Evolutionary conservation across 2,329 filamentous ascomycete species (phyloP), one percentile per base, ranked within the genome.

Genomic region (Claviceps monticola): DNA sequence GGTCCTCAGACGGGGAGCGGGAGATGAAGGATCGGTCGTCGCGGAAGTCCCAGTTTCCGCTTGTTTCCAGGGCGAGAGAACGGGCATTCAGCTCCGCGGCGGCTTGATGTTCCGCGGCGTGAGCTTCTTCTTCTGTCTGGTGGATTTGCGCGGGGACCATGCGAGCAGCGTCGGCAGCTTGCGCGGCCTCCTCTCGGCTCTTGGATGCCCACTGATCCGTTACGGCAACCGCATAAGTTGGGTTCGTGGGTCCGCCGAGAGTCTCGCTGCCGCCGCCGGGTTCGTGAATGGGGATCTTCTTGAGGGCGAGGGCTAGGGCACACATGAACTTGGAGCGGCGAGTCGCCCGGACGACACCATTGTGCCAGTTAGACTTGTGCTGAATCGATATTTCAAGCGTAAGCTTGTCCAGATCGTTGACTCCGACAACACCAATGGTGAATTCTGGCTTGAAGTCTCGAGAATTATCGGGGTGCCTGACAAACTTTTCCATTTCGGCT

Each of bases 311-410:
- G 4, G 93, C 83, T 53, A 98, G 74, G 0, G 93, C 93, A 63
- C 90, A 95, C 82, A 97, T 95, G 71, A 98, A 97, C 69, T 95
- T 97, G 65, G 86, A 94, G 55, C 91, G 83, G 50, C 90, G 82
- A 6, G 84, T 78, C 17, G 84, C 83, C 42, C 90, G 85, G 42
- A 96, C 77, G 1, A 79, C 76, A 59, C 95, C 91, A 67, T 96
- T 89, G 59, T 88, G 81, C 86, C 87, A 91, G 70, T 91, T 93
- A 53, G 84, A 88, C 71, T 97, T 97, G 75, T 97, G 89, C 62
- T 85, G 82, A 63, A 96, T 89, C 60, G 86, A 83, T 41, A 96
- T 75, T 60, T 82, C 82, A 51, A 98, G 79, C 59, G 86, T 78
- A 49, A 97, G 74, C 71, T 95, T 95, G 68, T 94, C 87, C 72